phyloP scores from a whole-genome alignment of 305 asterid genomes.

The Withania somnifera region DNA sequence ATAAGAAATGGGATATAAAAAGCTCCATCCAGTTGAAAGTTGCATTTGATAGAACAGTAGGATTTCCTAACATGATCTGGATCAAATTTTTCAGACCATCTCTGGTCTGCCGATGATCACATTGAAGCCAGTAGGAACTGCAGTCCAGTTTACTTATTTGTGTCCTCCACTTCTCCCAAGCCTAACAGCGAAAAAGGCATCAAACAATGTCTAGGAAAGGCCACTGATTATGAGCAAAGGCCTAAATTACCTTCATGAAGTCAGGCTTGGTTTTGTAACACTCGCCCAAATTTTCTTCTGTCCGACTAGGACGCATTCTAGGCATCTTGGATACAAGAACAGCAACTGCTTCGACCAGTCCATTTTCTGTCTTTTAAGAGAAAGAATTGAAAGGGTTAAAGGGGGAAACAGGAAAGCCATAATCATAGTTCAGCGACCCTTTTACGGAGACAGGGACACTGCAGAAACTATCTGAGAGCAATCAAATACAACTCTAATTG shows the following conservation, averaged over 20 bases:
- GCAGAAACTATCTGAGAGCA: not conserved
- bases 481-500: not conserved
- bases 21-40: slow-evolving; percentile 92
- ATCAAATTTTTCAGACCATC: slow-evolving; percentile 75
- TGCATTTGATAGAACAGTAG: slow-evolving; percentile 48
- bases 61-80: slow-evolving; percentile 83
- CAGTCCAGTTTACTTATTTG: slow-evolving; percentile 86
- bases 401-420: not conserved
- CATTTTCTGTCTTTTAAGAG: slow-evolving; percentile 74
- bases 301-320: slow-evolving; percentile 54
- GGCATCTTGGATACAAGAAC: slow-evolving; percentile 85
- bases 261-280: slow-evolving; percentile 77
- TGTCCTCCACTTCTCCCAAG: slow-evolving; percentile 96
- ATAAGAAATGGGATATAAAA: slow-evolving; percentile 69
- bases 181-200: slow-evolving; percentile 38
- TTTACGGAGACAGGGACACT: not conserved
- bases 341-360: slow-evolving; percentile 94
- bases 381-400: not conserved
- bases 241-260: slow-evolving; percentile 65
- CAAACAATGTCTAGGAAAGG: slow-evolving; percentile 1
- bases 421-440: not conserved
- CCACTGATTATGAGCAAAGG: not conserved
- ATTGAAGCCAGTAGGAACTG: slow-evolving; percentile 85
- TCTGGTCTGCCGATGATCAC: slow-evolving; percentile 72
- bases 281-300: slow-evolving; percentile 53